Conservation (phyloP, 352 stramenopile species). For the Phytophthora pinifolia region DNA sequence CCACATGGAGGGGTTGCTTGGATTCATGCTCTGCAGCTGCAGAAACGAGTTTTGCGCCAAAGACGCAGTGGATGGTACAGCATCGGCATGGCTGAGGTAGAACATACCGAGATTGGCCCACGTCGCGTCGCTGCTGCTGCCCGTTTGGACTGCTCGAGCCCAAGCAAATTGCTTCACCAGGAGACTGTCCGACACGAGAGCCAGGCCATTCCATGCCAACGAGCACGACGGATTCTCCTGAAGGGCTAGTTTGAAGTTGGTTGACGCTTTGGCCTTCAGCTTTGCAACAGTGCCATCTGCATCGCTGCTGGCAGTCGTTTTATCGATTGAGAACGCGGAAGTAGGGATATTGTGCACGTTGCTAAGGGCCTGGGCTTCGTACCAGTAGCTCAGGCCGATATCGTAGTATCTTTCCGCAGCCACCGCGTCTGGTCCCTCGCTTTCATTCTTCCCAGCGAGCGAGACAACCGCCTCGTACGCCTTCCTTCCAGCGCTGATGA, state of each 20-base stretch:
- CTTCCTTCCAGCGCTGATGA: slow-evolving; percentile 53
- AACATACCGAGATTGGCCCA: slow-evolving; percentile 89
- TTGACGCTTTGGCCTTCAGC: slow-evolving; percentile 36
- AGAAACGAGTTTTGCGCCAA: slow-evolving; percentile 78
- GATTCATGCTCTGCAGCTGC: slow-evolving; percentile 81
- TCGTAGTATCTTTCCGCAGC: slow-evolving; percentile 64
- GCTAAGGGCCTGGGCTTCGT: slow-evolving; percentile 60
- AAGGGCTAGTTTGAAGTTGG: slow-evolving; percentile 54
- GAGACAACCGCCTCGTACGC: slow-evolving; percentile 51
- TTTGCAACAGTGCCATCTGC: slow-evolving; percentile 18
- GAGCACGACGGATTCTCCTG: slow-evolving; percentile 43
- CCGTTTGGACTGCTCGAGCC: slow-evolving; percentile 63
- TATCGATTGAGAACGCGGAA: slow-evolving; percentile 40
- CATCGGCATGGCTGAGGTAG: slow-evolving; percentile 54
- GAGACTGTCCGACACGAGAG: slow-evolving; percentile 53
- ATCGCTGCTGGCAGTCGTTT: background rate
- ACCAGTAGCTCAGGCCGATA: slow-evolving; percentile 75
- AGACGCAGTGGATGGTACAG: slow-evolving; percentile 25
- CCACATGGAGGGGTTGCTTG: slow-evolving; percentile 86
- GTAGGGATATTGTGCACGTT: slow-evolving; percentile 34
- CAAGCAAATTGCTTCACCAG: slow-evolving; percentile 84
- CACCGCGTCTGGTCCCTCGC: slow-evolving; percentile 6
- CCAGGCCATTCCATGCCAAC: slow-evolving; percentile 80
- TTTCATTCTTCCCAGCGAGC: slow-evolving; percentile 19
- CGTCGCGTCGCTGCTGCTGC: slow-evolving; percentile 55